phyloP scores from a whole-genome alignment of 2,329 filamentous ascomycete genomes.

The Biscogniauxia marginata region DNA sequence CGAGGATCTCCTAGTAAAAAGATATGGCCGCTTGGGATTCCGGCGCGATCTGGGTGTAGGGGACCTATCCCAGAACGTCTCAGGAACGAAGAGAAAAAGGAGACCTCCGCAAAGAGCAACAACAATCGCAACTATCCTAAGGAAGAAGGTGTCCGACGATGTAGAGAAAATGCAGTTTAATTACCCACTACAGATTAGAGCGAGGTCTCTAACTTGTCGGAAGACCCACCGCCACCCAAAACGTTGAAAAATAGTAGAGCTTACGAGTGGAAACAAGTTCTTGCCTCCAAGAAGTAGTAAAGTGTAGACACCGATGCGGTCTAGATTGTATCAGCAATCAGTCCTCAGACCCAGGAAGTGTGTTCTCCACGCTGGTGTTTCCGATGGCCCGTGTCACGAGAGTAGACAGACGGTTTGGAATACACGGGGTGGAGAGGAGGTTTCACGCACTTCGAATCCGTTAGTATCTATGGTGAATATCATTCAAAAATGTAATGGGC shows the following conservation, averaged over 20 bases:
- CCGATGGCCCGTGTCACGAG: no score
- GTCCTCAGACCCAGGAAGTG: background rate
- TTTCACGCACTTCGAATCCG: background rate
- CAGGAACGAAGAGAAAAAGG: slow-evolving; percentile 87
- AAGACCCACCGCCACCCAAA: slow-evolving; percentile 90
- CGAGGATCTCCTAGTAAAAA: slow-evolving; percentile 50
- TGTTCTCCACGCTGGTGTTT: background rate
- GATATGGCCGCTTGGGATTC: slow-evolving; percentile 40
- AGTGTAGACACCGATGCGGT: slow-evolving; percentile 86
- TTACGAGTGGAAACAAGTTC: slow-evolving; percentile 84
- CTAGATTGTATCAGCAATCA: background rate
- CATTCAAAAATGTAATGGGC: slow-evolving; percentile 36
- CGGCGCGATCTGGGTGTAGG: slow-evolving; percentile 48
- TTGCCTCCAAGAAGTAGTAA: slow-evolving; percentile 85
- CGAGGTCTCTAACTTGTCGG: slow-evolving; percentile 52
- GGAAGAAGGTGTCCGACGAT: slow-evolving; percentile 1
- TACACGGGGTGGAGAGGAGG: background rate
- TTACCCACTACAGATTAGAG: no score
- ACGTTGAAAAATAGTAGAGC: slow-evolving; percentile 76
- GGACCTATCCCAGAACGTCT: slow-evolving; percentile 92
- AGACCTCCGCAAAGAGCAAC: slow-evolving; percentile 68
- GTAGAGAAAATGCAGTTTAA: no score
- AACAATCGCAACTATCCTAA: slow-evolving; percentile 77
- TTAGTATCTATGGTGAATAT: background rate
- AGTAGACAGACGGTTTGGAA: no score